phyloP scores from a whole-genome alignment of 179 eudicot genomes.

The Pouteria campechiana region DNA sequence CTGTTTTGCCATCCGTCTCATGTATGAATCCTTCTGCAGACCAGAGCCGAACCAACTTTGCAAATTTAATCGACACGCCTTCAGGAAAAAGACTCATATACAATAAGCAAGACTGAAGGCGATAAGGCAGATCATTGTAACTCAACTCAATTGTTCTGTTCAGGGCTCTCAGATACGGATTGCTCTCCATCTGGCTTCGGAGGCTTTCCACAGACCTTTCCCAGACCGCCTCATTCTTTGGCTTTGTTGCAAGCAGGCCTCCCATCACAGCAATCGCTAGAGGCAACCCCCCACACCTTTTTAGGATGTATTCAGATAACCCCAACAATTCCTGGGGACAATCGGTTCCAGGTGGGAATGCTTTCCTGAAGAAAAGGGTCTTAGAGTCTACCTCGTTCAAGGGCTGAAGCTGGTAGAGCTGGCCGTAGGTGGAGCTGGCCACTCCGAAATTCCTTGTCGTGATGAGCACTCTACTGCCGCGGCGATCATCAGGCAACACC shows the following conservation, averaged over 20 bases:
- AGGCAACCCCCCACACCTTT: conserved; percentile 8
- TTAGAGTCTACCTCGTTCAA: conserved; percentile 1
- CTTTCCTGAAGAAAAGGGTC: conserved; percentile 8
- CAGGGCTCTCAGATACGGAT: neutral
- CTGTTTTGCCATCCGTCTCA: neutral
- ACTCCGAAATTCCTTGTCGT: conserved; percentile 3
- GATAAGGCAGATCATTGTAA: conserved; percentile 4
- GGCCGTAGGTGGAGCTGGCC: neutral
- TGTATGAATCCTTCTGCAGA: conserved; percentile 9
- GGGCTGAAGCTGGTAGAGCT: neutral
- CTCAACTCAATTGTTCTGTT: conserved; percentile 1
- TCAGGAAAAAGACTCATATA: conserved; percentile 6
- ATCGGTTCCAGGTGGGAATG: neutral
- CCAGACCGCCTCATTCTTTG: neutral
- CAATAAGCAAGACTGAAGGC: conserved; percentile 2
- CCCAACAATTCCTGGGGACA: conserved; percentile 4
- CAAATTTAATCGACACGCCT: neutral
- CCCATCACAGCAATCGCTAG: conserved; percentile 5
- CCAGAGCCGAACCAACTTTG: conserved; percentile 3
- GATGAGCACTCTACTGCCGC: conserved; percentile 4
- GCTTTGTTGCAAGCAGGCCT: conserved; percentile 1
- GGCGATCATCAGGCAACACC: no score
- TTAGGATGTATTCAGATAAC: neutral
- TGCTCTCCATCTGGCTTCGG: neutral
- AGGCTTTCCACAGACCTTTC: neutral